phyloP scores from a whole-genome alignment of 2,329 filamentous ascomycete species.

The Paecilomyces dactylethromorphus region DNA sequence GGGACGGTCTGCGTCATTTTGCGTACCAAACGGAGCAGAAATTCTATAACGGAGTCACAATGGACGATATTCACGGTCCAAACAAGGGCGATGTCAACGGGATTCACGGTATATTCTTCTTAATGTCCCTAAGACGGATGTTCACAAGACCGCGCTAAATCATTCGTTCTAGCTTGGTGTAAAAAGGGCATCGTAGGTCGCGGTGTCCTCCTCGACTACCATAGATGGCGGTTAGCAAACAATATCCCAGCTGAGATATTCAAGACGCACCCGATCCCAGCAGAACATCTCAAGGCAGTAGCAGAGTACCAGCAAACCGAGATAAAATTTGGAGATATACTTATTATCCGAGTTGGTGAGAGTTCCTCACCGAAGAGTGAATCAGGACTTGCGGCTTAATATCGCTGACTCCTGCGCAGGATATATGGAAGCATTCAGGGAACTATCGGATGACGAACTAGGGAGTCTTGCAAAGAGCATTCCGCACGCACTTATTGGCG shows the following conservation, averaged over 20 bases:
- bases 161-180: background rate
- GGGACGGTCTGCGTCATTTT: conserved; percentile 12
- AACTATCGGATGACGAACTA: background rate
- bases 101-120: conserved; percentile 7
- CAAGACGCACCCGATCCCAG: background rate
- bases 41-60: conserved; percentile 11
- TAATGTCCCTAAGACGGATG: background rate
- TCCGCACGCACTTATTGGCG: background rate
- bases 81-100: conserved; percentile 7
- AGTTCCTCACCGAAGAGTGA: background rate
- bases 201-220: background rate
- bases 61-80: conserved; percentile 11
- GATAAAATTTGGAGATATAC: background rate
- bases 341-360: background rate
- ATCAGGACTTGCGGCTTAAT: background rate
- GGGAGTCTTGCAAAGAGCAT: background rate
- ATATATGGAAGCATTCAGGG: background rate
- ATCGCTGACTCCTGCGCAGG: background rate
- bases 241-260: background rate
- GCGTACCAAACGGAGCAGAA: conserved; percentile 8
- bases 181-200: background rate
- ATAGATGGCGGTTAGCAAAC: background rate
- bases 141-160: background rate
- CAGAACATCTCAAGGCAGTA: background rate
- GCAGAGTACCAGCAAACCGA: background rate